Percentiles rank a stretch among this genome's conserved stretches.
Conservation (phyloP, 768 basidiomycete genomes). For the Tylopilus rubrobrunneus region DNA sequence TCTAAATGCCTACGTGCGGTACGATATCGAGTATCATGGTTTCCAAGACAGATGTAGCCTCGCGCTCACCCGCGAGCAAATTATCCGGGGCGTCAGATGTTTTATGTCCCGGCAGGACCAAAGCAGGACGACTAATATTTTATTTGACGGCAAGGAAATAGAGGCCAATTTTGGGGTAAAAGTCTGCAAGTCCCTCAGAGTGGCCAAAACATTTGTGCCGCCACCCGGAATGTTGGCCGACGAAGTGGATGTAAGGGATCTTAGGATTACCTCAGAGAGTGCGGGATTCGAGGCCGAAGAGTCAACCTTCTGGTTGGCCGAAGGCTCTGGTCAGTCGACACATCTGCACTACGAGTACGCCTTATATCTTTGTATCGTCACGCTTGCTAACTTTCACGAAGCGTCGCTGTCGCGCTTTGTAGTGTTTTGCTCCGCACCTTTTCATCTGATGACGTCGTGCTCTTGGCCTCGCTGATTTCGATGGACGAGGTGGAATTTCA, state of each 20-base stretch:
- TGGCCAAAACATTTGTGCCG: conserved; percentile 10
- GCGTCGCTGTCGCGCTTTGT: conserved; percentile 11
- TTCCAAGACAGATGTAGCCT: not conserved
- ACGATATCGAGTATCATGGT: not conserved
- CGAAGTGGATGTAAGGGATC: not conserved
- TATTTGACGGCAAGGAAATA: not conserved
- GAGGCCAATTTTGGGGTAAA: not conserved
- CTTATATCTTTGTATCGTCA: not conserved
- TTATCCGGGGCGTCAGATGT: conserved; percentile 3
- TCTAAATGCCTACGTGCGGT: conserved; percentile 4
- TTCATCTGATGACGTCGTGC: conserved; percentile 9
- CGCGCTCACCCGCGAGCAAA: not conserved
- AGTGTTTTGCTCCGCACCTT: conserved; percentile 11
- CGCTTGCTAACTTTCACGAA: not conserved
- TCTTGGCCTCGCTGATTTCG: conserved; percentile 8
- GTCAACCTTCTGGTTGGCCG: conserved; percentile 11
- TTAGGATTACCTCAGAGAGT: not conserved
- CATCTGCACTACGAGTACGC: conserved; percentile 7
- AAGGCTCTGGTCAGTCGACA: not conserved
- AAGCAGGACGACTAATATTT: conserved; percentile 7
- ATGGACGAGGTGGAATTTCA: not conserved
- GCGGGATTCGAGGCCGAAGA: conserved; percentile 1
- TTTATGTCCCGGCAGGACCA: conserved; percentile 2
- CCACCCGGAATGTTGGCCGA: not conserved
- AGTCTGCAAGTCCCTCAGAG: not conserved